Base-by-base conservation (phyloP, 768 basidiomycete genomes). In the Suillus brevipes region DNA sequence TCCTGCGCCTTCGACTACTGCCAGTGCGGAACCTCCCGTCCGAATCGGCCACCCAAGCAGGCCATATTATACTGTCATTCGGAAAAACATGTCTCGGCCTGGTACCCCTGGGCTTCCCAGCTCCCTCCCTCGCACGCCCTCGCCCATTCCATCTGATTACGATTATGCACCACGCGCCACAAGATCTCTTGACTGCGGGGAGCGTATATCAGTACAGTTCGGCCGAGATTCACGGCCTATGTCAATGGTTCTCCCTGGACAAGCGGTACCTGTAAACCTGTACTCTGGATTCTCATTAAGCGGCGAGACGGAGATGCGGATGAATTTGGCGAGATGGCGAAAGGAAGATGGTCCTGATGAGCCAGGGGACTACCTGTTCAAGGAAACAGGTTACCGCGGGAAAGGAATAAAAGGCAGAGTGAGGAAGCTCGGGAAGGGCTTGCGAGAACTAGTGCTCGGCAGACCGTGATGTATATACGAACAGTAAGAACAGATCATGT, bases 231-330 rank as follows among this genome's bases (percentile, higher is more conserved):
- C 73, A 63, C 69, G 71, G 28, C 73, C 72, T 63, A 73, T 68
- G 75, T 77, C 73, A 66, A 68, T 73, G 74, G 71, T 69, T 55
- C 59, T 67, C 31, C 70, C 68, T 45, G 70, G 67, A 45, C 68
- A 66, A 60, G 61, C 68, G 50, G 67, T 67, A 52, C 66, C 71
- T 36, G 65, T 72, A 1, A 63, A 61, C 13, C 31, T 66, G 5
- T 34, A 68, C 42, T 71, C 74, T 16, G 85, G 85, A 16, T 86
- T 79, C 71, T 87, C 86, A 63, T 76, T 87, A 68, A 87, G 85
- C 61, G 86, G 86, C 13, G 84, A 87, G 74, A 84, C 83, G 62
- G 86, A 87, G 71, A 66, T 87, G 74, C 78, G 82, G 67, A 86
- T 87, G 84, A 81, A 83, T 1, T 72, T 86, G 42, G 85, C 85